phyloP scores from a whole-genome alignment of 441 rosid genomes.

The Brassica hybrid region DNA sequence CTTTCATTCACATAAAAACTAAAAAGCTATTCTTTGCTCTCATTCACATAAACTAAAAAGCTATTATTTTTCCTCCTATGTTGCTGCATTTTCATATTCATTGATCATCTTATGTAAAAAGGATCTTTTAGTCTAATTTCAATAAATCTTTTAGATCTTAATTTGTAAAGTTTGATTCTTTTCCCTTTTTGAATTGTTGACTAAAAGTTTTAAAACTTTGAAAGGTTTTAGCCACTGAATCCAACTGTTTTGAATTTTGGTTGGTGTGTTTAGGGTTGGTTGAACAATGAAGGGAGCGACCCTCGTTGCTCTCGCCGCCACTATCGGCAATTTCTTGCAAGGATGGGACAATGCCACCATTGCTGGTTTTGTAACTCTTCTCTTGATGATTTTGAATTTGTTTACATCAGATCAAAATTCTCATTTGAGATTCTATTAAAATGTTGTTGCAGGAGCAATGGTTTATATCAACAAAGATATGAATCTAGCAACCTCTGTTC shows the following conservation, averaged over 20 bases:
- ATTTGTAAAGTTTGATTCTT: not conserved
- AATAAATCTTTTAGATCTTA: conserved; percentile 28
- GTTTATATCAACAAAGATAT: conserved; percentile 67
- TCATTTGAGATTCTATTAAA: not conserved
- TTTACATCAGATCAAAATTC: conserved; percentile 1
- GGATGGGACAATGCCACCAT: conserved; percentile 94
- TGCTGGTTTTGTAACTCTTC: conserved; percentile 57
- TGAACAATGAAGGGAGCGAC: conserved; percentile 71
- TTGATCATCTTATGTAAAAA: not conserved
- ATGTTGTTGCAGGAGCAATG: conserved; percentile 60
- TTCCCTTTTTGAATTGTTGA: conserved; percentile 2
- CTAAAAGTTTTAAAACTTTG: conserved; percentile 25
- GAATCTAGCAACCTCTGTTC: conserved; percentile 55
- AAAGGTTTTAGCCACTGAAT: not conserved
- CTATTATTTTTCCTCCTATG: not conserved
- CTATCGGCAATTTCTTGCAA: conserved; percentile 78
- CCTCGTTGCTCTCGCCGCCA: conserved; percentile 73
- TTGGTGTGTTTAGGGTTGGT: conserved; percentile 21
- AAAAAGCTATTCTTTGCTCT: conserved; percentile 8
- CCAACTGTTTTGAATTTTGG: conserved; percentile 7
- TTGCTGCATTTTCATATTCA: conserved; percentile 10
- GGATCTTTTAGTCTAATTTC: not conserved
- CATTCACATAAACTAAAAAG: conserved; percentile 10
- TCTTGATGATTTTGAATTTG: not conserved
- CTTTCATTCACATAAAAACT: conserved; percentile 21